Base-by-base conservation (phyloP, 1,284 basidiomycete genomes). In the Melampsora americana region DNA sequence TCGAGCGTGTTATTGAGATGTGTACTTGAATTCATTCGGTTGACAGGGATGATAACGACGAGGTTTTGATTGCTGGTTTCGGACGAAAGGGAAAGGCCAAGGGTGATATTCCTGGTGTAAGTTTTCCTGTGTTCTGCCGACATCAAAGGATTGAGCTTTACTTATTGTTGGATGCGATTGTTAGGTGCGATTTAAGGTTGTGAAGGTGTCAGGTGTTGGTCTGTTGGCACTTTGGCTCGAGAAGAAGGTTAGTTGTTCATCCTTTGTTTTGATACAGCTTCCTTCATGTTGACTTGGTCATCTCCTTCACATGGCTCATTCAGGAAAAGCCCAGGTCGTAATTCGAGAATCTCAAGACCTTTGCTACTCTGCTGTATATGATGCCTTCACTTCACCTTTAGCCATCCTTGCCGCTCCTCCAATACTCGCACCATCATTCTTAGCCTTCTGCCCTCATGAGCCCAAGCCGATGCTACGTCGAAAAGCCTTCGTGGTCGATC, bases 201-300 rank as follows among this genome's bases (percentile, higher is more conserved):
- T 99, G 83, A 99, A 99, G 88, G 95, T 98, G 69, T 96, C 96
- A 75, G 96, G 96, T 85, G 96, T 99, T 81, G 95, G 95, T 88
- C 89, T 99, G 42, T 50, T 96, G 80, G 93, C 93, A 80, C 87
- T 95, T 82, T 97, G 94, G 94, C 95, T 95, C 85, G 94, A 97
- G 89, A 97, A 97, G 89, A 97, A 97, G 90, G 92, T 91, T 78
- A 80, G 85, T 84, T 12, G 35, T 66, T 46, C 14, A 20, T 66
- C 42, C 65, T n/a, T 23, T 11, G 9, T 35, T 35, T 35, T 18
- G 26, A 2, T 35, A 16, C 28, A 1, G 28, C 35, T 35, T 2
- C 9, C n/a, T 18, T 59, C 7, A 2, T 16, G 7, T 59, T 30
- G 4, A 23, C 28, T 59, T 14, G 12, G 3, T 44, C 11, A 44